Evolutionary conservation across 441 rosid genomes (phyloP).

Genomic region (Corymbia calophylla): DNA sequence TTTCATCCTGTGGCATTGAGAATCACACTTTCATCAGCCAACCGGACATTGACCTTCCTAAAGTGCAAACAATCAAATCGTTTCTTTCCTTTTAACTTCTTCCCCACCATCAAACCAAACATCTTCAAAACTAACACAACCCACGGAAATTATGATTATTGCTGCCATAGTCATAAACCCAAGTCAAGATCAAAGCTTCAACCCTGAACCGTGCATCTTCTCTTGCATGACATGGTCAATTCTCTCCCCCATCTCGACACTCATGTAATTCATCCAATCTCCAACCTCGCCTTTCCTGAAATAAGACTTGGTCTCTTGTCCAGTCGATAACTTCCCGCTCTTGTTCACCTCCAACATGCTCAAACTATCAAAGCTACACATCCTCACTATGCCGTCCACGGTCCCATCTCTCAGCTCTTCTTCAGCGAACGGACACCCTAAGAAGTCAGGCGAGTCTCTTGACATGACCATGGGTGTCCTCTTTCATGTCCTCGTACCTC

Average conservation of each 20-base stretch:
- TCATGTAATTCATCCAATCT: constrained; percentile 3
- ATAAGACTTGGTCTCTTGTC: neutral
- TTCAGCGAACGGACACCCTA: constrained; percentile 12
- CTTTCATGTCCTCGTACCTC: constrained; percentile 14
- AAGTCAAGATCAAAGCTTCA: neutral
- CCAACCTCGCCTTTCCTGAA: constrained; percentile 18
- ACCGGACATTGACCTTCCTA: too few species aligned
- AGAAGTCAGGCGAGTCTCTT: constrained; percentile 17
- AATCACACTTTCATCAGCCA: too few species aligned
- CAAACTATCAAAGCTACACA: constrained; percentile 20
- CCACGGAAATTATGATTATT: neutral
- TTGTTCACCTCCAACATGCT: constrained; percentile 26
- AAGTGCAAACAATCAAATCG: too few species aligned
- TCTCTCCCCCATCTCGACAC: neutral
- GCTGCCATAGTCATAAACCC: neutral
- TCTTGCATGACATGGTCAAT: neutral
- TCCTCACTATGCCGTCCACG: constrained; percentile 2
- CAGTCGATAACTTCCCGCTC: neutral
- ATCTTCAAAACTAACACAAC: too few species aligned
- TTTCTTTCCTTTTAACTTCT: too few species aligned
- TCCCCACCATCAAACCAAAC: too few species aligned
- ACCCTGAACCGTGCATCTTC: neutral
- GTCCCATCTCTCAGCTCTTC: constrained; percentile 13
- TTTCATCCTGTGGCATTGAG: too few species aligned
- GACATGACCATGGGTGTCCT: neutral